A percentile compares a stretch with the other conserved stretches of the same genome.
Evolutionary conservation across 768 basidiomycete species (phyloP).

Genomic region (Calocera cornea): DNA sequence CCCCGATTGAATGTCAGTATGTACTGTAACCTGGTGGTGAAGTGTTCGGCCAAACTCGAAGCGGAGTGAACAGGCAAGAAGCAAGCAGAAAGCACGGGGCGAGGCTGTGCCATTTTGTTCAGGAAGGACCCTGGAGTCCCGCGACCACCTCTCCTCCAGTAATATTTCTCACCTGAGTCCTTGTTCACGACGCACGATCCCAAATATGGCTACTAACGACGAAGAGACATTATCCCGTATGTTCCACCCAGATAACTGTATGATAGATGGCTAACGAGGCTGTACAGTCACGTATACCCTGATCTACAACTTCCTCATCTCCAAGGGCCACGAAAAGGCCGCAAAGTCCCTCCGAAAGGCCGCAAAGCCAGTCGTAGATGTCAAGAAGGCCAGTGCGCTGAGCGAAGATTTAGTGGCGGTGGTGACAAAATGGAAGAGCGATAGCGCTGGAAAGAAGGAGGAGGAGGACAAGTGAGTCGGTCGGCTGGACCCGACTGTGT

Average conservation of each 20-base stretch:
- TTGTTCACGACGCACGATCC: too few relatives aligned
- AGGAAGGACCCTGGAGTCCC: too few relatives aligned
- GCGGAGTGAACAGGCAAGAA: neutral
- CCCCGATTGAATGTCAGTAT: too few relatives aligned
- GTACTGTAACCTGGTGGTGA: too few relatives aligned
- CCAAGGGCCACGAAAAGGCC: constrained; percentile 52
- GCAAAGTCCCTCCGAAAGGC: constrained; percentile 65
- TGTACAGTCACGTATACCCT: constrained; percentile 56
- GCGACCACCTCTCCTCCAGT: too few relatives aligned
- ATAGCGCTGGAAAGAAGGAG: constrained; percentile 19
- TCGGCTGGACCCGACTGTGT: constrained; percentile 5
- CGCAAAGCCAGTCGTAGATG: constrained; percentile 44
- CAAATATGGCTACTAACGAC: neutral
- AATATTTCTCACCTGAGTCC: too few relatives aligned
- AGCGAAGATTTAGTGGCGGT: constrained; percentile 42
- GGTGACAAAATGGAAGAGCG: constrained; percentile 47
- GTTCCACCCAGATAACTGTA: neutral
- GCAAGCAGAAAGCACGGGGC: neutral
- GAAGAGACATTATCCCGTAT: neutral
- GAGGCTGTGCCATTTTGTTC: neutral
- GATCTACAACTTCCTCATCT: constrained; percentile 57
- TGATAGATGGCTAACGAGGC: neutral
- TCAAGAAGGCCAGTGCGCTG: constrained; percentile 40
- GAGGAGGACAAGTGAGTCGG: constrained; percentile 1
- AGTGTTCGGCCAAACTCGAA: neutral